Percentiles rank a stretch among this genome's conserved stretches.
These are phyloP conservation scores for Cupressus sempervirens DNA, from an alignment of 75 land plant genomes.

Conservation along the genomic window DNA sequence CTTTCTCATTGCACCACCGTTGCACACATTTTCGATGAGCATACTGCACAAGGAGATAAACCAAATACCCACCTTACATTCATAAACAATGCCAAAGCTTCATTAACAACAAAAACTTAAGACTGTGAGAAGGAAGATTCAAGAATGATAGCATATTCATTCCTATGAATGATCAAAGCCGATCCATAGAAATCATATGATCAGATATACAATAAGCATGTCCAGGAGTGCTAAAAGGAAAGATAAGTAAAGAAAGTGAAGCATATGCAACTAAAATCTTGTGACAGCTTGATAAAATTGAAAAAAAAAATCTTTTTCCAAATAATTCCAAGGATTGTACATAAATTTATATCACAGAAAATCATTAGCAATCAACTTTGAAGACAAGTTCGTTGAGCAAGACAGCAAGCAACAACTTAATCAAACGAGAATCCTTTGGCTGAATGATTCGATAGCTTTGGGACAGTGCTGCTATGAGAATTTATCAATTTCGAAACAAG, in stretches of 20 bases:
- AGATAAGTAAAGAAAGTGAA: no score
- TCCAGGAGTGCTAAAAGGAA: no score
- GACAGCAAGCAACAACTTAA: neutral
- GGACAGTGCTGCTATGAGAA: neutral
- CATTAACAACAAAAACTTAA: neutral
- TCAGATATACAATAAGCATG: no score
- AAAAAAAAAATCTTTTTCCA: neutral
- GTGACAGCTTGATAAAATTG: neutral
- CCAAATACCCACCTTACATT: neutral
- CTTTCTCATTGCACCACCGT: constrained; percentile 65
- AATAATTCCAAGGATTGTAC: neutral
- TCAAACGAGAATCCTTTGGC: neutral
- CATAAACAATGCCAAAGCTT: neutral
- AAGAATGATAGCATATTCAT: neutral
- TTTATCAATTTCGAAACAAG: neutral
- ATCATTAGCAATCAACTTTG: neutral
- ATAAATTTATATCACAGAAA: neutral
- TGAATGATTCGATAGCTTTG: neutral
- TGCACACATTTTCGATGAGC: constrained; percentile 66
- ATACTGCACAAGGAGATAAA: constrained; percentile 28
- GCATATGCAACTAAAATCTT: no score
- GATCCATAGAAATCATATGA: no score
- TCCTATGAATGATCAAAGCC: neutral
- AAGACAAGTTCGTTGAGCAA: neutral
- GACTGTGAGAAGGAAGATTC: neutral